phyloP scores from a whole-genome alignment of 495 filamentous ascomycete species.

The Penicillium canariense region DNA sequence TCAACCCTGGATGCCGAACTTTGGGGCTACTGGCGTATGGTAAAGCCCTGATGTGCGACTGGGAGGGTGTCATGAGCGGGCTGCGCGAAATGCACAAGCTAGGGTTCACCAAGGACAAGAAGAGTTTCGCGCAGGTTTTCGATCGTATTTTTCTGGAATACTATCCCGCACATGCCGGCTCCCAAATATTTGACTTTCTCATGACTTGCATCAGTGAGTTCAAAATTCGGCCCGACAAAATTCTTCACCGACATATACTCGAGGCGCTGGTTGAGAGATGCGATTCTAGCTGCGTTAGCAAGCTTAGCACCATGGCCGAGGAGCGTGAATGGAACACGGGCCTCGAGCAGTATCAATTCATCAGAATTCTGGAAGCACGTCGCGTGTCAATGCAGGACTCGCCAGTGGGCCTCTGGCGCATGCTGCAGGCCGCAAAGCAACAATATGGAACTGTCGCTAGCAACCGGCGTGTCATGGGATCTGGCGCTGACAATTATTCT shows the following conservation, averaged over 20 bases:
- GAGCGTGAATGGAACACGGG: conserved; percentile 35
- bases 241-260: conserved; percentile 43
- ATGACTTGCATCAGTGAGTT: conserved; percentile 35
- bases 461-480: conserved; percentile 40
- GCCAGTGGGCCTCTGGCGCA: conserved; percentile 44
- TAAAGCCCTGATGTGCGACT: conserved; percentile 40
- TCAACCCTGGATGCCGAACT: conserved; percentile 37
- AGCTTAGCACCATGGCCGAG: conserved; percentile 27
- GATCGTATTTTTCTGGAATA: conserved; percentile 48
- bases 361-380: conserved; percentile 29
- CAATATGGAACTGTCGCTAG: conserved; percentile 30
- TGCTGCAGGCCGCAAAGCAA: conserved; percentile 42
- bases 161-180: conserved; percentile 36
- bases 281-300: conserved; percentile 26
- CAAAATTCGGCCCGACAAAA: conserved; percentile 36
- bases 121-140: conserved; percentile 33
- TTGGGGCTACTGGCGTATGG: conserved; percentile 38
- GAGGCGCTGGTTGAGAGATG: conserved; percentile 43
- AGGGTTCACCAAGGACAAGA: conserved; percentile 28
- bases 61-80: conserved; percentile 39
- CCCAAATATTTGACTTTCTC: conserved; percentile 36
- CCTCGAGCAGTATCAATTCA: conserved; percentile 28
- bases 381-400: conserved; percentile 32
- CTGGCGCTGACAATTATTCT: conserved; percentile 13
- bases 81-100: conserved; percentile 40